Base-by-base conservation (phyloP, 306 rosid genomes). In the Cotoneaster glaucophyllus region DNA sequence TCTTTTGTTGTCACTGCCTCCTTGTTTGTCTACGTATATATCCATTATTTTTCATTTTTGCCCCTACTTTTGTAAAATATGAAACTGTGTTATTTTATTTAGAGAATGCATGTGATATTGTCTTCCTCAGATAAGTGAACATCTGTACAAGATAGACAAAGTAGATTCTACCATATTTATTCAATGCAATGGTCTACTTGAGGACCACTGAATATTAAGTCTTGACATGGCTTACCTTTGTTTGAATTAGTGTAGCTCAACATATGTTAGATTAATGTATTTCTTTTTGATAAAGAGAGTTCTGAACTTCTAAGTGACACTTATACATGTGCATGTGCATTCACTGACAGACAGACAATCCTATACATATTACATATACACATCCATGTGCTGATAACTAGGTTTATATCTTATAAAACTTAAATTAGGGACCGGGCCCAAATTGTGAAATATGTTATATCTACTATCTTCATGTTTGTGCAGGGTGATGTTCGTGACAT, bases 401-500 rank as follows among this genome's bases (percentile, higher is more conserved):
- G 61, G 72, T 80, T n/a, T 64, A 45, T 59, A 45, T 59, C 22
- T 61, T 31, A 61, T 17, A 13, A 24, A 63, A 68, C 24, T 64
- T 75, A 21, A 69, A 28, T 69, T 54, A 4, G 26, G 67, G 50
- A 10, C 4, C 13, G 52, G 58, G 54, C 10, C 24, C 53, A 18
- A 50, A 58, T 22, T 18, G 44, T 41, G 44, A 43, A 62, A 56
- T 44, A 19, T 64, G 65, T 21, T 50, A 41, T 41, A 69, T 75
- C 48, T 74, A 12, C 22, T 62, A 59, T 78, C 64, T 67, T 63
- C 62, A 26, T 77, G 69, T 74, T 39, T 58, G 7, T 90, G 79
- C 87, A 94, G 98, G 85, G 88, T 81, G 97, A 92, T 70, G 78
- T 83, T 43, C 90, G 84, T 48, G 95, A 91, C 80, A 82, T 84